Evolutionary conservation across 2,329 filamentous ascomycete genomes (phyloP).

Genomic region (Talaromyces sp.): DNA sequence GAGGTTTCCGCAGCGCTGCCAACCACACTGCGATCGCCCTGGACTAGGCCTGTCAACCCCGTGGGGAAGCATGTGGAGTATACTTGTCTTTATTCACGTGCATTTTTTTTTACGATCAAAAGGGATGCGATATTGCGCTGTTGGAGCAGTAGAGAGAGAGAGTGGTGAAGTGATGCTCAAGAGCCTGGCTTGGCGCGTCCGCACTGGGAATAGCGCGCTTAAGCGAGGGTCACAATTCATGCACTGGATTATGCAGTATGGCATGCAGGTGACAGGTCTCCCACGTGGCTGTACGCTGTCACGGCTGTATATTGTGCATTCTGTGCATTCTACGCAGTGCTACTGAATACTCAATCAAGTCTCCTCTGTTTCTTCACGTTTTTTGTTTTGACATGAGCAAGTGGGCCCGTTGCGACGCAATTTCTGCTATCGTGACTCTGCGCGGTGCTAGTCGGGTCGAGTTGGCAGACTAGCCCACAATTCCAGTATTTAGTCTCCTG

Average conservation of each 20-base stretch:
- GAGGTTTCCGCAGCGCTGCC: slow-evolving; percentile 5
- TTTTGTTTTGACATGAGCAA: neutral
- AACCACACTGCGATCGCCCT: neutral
- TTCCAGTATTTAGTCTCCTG: neutral
- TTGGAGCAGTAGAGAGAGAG: neutral
- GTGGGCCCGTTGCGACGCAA: neutral
- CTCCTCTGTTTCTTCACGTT: no score
- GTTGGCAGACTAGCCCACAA: neutral
- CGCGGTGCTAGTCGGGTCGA: neutral
- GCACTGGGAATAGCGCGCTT: neutral
- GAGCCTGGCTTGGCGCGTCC: neutral
- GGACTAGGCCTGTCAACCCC: neutral
- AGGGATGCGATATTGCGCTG: neutral
- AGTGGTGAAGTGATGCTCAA: neutral
- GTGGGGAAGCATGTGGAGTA: neutral
- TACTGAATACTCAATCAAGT: no score
- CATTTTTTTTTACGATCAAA: neutral
- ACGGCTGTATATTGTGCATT: no score
- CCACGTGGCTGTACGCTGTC: no score
- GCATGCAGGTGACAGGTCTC: no score
- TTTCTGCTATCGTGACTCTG: neutral
- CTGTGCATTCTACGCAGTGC: no score
- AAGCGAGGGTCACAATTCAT: neutral
- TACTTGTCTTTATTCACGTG: no score
- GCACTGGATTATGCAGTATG: no score